These are phyloP conservation scores for Eleusine indica DNA, from an alignment of 176 grass and related monocot genomes.

Conservation along the genomic window DNA sequence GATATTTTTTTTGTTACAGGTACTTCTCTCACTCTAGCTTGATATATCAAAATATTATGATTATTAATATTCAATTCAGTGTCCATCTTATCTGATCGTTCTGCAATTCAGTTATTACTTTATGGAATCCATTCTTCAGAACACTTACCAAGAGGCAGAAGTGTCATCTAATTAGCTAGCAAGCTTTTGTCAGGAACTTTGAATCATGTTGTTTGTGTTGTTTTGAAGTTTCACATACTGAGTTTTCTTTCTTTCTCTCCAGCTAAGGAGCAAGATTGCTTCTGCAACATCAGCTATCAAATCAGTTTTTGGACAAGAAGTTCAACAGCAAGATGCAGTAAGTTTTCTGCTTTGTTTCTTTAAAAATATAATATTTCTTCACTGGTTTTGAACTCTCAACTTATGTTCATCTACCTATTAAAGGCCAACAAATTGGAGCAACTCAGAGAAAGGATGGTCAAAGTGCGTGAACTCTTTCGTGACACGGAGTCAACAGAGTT, in stretches of 20 bases:
- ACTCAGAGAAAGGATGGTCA: slow-evolving; percentile 87
- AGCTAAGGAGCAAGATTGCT: slow-evolving; percentile 87
- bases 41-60: not conserved
- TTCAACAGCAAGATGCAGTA: slow-evolving; percentile 74
- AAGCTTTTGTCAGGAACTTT: not conserved
- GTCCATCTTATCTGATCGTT: not conserved
- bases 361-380: slow-evolving; percentile 30
- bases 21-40: not conserved
- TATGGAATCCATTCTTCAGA: not conserved
- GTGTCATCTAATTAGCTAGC: not conserved
- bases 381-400: slow-evolving; percentile 18
- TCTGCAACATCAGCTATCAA: slow-evolving; percentile 98
- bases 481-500: slow-evolving; percentile 89
- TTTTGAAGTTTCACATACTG: slow-evolving; percentile 6
- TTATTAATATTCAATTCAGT: not conserved
- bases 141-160: not conserved
- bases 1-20: not conserved
- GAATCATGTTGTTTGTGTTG: not conserved
- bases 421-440: slow-evolving; percentile 91
- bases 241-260: not conserved
- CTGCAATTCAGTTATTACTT: not conserved
- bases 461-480: slow-evolving; percentile 90
- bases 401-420: not conserved
- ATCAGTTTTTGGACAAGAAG: slow-evolving; percentile 93
- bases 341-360: slow-evolving; percentile 38